Conservation (phyloP, 2,329 filamentous ascomycete species). For the Tricladium varicosporioides region DNA sequence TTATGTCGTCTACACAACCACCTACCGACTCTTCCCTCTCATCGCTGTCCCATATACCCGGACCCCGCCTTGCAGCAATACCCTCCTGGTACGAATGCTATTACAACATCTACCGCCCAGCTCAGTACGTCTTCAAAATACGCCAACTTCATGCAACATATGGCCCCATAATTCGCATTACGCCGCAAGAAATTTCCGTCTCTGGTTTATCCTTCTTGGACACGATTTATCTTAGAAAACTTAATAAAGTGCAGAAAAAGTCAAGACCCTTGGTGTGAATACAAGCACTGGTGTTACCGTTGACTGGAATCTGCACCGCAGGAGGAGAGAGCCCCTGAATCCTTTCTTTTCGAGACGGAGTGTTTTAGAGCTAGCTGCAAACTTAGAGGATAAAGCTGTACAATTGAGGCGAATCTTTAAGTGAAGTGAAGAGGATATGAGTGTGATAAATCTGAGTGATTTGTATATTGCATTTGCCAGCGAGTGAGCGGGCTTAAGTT, state of each 20-base stretch:
- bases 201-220: neutral
- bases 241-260: neutral
- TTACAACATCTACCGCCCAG: constrained; percentile 1
- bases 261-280: neutral
- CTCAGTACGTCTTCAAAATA: constrained; percentile 1
- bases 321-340: constrained; percentile 15
- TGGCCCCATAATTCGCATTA: constrained; percentile 7
- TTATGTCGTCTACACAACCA: neutral
- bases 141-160: neutral
- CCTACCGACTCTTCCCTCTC: constrained; percentile 5
- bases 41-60: constrained; percentile 17
- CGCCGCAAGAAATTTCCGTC: constrained; percentile 3
- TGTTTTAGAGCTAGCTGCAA: constrained; percentile 1
- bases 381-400: neutral
- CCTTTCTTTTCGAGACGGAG: constrained; percentile 16
- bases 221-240: constrained; percentile 3
- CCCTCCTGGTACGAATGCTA: constrained; percentile 3
- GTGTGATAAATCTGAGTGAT: constrained; percentile 3
- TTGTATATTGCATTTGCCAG: constrained; percentile 1
- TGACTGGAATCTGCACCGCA: constrained; percentile 15
- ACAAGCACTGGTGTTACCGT: constrained; percentile 1
- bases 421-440: neutral
- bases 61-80: constrained; percentile 17
- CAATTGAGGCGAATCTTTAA: neutral
- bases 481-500: constrained; percentile 1